These are phyloP conservation scores for Trichoderma polysporum DNA, from an alignment of 2,329 filamentous ascomycete species.

Conservation along the genomic window DNA sequence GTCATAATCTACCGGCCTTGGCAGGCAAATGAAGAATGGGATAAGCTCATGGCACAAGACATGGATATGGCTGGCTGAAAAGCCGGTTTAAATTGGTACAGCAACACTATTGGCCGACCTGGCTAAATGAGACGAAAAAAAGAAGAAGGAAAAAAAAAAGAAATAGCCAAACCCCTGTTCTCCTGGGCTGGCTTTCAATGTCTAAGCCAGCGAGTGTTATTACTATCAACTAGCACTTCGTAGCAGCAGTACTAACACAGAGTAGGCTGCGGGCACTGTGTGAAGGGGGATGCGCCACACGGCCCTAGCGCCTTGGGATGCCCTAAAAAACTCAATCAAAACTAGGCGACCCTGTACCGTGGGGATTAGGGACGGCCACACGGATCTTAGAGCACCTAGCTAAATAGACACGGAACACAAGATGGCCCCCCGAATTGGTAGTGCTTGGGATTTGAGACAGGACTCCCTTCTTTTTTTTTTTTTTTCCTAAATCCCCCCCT, in stretches of 20 bases:
- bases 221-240: not conserved
- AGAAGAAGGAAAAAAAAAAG: not conserved
- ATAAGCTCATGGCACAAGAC: not conserved
- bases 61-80: not conserved
- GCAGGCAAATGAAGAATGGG: not conserved
- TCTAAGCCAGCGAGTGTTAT: too few relatives aligned
- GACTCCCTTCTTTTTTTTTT: not conserved
- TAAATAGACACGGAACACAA: conserved; percentile 3
- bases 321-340: not conserved
- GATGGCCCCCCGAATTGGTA: not conserved
- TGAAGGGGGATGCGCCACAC: conserved; percentile 19
- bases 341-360: conserved; percentile 4
- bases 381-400: conserved; percentile 6
- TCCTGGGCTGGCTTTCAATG: not conserved
- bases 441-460: not conserved
- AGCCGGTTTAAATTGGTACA: not conserved
- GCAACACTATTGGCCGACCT: not conserved
- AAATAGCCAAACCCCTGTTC: not conserved
- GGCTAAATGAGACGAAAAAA: not conserved
- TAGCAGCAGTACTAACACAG: not conserved
- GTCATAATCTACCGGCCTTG: conserved; percentile 7
- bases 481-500: not conserved
- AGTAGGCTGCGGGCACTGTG: not conserved
- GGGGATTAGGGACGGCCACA: conserved; percentile 7
- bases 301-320: not conserved